Conservation (phyloP, 2,329 filamentous ascomycete genomes). For the Penicillium sp. region DNA sequence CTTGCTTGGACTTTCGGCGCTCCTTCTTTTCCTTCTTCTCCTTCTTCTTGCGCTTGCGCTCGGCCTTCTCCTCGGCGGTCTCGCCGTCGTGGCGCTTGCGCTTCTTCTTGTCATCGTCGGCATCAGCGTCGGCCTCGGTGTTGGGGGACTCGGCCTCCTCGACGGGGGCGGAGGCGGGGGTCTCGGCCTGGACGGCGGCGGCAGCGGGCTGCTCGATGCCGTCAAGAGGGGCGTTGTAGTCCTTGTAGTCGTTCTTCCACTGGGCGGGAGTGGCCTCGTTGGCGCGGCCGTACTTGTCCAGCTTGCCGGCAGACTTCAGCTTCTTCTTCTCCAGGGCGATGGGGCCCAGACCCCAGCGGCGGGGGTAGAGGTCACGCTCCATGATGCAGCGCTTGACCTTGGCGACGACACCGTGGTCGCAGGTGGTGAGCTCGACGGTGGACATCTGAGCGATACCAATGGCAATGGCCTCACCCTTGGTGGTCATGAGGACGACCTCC, state of each 20-base stretch:
- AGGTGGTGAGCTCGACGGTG: constrained; percentile 93
- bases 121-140: constrained; percentile 50
- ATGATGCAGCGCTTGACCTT: constrained; percentile 99
- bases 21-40: constrained; percentile 63
- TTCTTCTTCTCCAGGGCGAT: constrained; percentile 98
- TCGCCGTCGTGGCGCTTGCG: constrained; percentile 63
- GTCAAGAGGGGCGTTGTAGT: constrained; percentile 68
- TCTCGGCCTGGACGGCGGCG: constrained; percentile 50
- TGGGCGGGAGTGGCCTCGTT: constrained; percentile 93
- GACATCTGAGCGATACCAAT: constrained; percentile 98
- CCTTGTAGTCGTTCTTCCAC: constrained; percentile 92
- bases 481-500: constrained; percentile 97
- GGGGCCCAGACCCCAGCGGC: constrained; percentile 94
- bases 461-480: constrained; percentile 98
- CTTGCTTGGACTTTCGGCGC: constrained; percentile 83
- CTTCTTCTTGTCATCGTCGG: constrained; percentile 60
- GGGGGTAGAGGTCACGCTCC: constrained; percentile 97
- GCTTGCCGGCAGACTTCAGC: constrained; percentile 96
- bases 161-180: constrained; percentile 36
- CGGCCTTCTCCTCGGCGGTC: constrained; percentile 54
- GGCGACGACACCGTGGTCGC: constrained; percentile 95
- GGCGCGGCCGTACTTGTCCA: constrained; percentile 93
- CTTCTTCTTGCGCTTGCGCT: constrained; percentile 60
- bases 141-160: constrained; percentile 40
- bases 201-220: constrained; percentile 55